Evolutionary conservation across 139 green algal genomes (phyloP), one percentile per base, ranked within the genome.

Genomic region (Auxenochlorella protothecoides): DNA sequence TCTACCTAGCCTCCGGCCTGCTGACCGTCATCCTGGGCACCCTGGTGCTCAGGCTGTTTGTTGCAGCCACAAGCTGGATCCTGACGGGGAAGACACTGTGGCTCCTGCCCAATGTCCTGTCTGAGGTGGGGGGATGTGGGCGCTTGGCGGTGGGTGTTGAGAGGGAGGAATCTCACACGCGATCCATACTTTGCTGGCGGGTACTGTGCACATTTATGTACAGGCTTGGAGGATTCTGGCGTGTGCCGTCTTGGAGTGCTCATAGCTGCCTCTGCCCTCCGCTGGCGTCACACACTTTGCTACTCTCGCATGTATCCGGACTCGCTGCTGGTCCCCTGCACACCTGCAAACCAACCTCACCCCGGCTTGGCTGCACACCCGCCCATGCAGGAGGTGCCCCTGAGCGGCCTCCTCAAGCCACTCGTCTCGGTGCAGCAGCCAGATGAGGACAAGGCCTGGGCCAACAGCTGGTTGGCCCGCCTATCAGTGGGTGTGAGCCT

Each of bases 51-150:
- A 86, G 87, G 60, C 55, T 16, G 0, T n/a, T 74, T 4, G 71
- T 96, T 53, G 78, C 78, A 3, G 53, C 56, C 15, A 53, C 56
- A n/a, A 78, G 72, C 72, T 96, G 90, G 89, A 65, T 92, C 9
- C 54, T 71, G 11, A 81, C 80, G 2, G 91, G 90, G 2, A 67
- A 76, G 59, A 79, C 81, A 11, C 74, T 96, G 52, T 96, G 91
- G 91, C 57, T 96, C 16, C 82, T 96, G 65, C 91, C 91, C 55
- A 92, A 94, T 76, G 69, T 93, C 55, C 82, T 91, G 62, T 86
- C 81, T 10, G 90, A 96, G 74, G 88, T 92, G 62, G 51, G 78
- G 65, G 15, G 65, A 55, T 52, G n/a, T 15, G 64, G 6, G 66
- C 53, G 51, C 51, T 12, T 69, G 62, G 5, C 44, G n/a, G 54